Evolutionary conservation across 164 flowering plant species (phyloP).

Genomic region (Brasenia schreberi): DNA sequence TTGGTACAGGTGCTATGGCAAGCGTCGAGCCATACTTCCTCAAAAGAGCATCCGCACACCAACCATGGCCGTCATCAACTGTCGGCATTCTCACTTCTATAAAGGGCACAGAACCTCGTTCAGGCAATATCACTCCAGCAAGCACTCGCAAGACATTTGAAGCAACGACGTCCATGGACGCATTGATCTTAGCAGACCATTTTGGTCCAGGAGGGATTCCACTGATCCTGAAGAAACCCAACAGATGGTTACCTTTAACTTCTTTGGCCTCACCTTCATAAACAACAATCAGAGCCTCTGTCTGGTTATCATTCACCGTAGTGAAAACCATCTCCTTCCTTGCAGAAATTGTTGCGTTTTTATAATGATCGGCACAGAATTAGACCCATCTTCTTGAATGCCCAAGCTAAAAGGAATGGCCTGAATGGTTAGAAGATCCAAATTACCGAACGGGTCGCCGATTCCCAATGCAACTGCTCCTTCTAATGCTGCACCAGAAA

Average conservation of each 20-base stretch:
- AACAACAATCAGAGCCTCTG: constrained; percentile 55
- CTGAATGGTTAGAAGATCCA: constrained; percentile 80
- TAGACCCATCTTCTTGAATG: constrained; percentile 41
- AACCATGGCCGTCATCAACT: constrained; percentile 80
- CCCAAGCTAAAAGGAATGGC: constrained; percentile 70
- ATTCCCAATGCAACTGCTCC: constrained; percentile 88
- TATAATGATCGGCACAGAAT: constrained; percentile 48
- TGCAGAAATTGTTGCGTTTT: constrained; percentile 64
- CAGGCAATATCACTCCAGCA: constrained; percentile 53
- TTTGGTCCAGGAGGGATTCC: constrained; percentile 74
- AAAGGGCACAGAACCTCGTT: constrained; percentile 31
- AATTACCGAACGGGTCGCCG: constrained; percentile 57
- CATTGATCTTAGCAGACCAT: constrained; percentile 64
- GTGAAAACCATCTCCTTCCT: constrained; percentile 63
- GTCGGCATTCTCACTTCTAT: constrained; percentile 36
- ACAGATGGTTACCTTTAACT: constrained; percentile 49
- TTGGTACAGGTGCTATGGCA: constrained; percentile 39
- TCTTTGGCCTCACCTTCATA: constrained; percentile 70
- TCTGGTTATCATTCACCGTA: constrained; percentile 64
- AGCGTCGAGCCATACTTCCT: constrained; percentile 43
- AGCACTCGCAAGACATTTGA: constrained; percentile 58
- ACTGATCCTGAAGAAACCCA: constrained; percentile 67
- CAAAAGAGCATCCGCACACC: constrained; percentile 71
- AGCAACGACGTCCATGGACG: constrained; percentile 90
- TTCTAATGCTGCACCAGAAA: constrained; percentile 82